Base-by-base conservation (phyloP, 1,139 yeast genomes). In the Yarrowia galli region DNA sequence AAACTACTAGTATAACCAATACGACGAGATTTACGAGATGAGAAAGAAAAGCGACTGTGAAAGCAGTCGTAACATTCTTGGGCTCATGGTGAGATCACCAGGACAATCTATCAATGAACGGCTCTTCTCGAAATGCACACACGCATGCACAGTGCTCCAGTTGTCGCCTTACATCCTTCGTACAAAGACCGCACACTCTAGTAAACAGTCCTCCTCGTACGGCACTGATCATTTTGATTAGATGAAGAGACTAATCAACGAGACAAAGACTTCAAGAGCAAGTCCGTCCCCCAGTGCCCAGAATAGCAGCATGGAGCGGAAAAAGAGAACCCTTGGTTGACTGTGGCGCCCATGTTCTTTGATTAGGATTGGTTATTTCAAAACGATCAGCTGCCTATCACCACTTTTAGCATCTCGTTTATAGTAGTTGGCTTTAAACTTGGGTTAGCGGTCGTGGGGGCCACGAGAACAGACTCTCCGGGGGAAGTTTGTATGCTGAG, bases 221-320 rank as follows among this genome's bases (percentile, higher is more conserved):
- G 53, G 53, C 53, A 48, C 23, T 48, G 51, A 48, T 28, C 23
- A 10, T 28, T n/a, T 28, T 48, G 53, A 48, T 48, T n/a, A 48
- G 22, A 48, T 28, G 23, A 8, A 45, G 16, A 10, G n/a, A 42
- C 23, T 12, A 45, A 46, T 25, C 9, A 9, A n/a, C 5, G 2
- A 25, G 13, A 9, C 32, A 9, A 12, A 20, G 38, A 28, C 22
- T 48, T 28, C 8, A 6, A 18, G 38, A 28, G 53, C 36, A 48
- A 25, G 9, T 15, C 13, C 32, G 3, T 10, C 32, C 8, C 32
- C 10, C 10, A 28, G 32, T 10, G 32, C 32, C 32, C 32, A 10
- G 32, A 28, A 28, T 28, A 28, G 8, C 6, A 28, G 8, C 6
- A 1, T 28, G 32, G 32, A 28, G 32, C 32, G 32, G 32, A 10